Percentiles rank a stretch among this genome's conserved stretches.
These are phyloP conservation scores for Phytopythium oedochilum DNA, from an alignment of 352 stramenopile species.

Conservation along the genomic window DNA sequence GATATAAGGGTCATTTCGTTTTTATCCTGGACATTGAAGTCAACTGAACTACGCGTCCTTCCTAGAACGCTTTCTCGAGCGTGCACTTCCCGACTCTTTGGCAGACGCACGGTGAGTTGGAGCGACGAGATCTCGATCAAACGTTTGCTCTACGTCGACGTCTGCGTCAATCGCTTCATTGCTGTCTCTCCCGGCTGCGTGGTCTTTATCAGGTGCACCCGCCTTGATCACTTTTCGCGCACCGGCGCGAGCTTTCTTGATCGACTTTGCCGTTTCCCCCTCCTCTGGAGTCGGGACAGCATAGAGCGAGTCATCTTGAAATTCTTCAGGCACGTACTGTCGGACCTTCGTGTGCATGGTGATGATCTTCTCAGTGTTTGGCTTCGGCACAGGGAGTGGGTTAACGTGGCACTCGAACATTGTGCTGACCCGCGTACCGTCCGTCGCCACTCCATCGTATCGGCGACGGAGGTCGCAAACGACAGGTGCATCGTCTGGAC, in stretches of 20 bases:
- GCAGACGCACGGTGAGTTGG: too few relatives aligned
- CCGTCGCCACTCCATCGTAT: neutral
- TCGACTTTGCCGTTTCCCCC: neutral
- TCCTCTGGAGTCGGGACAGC: constrained; percentile 3
- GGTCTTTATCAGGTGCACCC: too few relatives aligned
- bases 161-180: too few relatives aligned
- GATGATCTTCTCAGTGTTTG: neutral
- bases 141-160: too few relatives aligned
- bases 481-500: neutral
- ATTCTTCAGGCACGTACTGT: constrained; percentile 11
- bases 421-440: neutral
- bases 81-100: too few relatives aligned
- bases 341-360: constrained; percentile 10
- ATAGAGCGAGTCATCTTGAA: constrained; percentile 7
- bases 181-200: too few relatives aligned
- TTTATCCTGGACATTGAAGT: too few relatives aligned
- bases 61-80: too few relatives aligned
- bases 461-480: neutral
- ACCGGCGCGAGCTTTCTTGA: neutral
- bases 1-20: too few relatives aligned
- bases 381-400: neutral
- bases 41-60: too few relatives aligned
- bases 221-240: neutral
- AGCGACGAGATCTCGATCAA: too few relatives aligned
- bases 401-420: neutral